Base-by-base conservation (phyloP, 495 filamentous ascomycete genomes). In the Penicillium psychrofluorescens region DNA sequence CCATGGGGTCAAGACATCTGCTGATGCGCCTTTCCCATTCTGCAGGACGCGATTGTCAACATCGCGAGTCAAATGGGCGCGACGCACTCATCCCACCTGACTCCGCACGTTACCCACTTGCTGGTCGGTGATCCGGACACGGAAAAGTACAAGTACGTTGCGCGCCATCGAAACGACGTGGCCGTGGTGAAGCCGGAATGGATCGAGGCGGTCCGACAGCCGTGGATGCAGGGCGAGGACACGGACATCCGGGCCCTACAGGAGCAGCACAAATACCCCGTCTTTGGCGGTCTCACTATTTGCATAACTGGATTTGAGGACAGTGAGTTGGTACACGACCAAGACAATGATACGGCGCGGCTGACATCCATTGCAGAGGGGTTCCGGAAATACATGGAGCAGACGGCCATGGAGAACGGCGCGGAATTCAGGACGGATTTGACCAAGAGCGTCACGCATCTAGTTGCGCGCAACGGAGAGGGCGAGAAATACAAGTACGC, bases 131-230 rank as follows among this genome's bases (percentile, higher is more conserved):
- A 86, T 45, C 83, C 84, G 44, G 76, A 88, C 51, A 96, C 90
- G 0, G 78, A 83, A 11, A 98, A 98, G 62, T 98, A 98, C 70
- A 84, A 82, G 56, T 95, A 92, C 66, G 91, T 96, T 55, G 92
- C 92, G 15, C 88, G 81, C 48, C 86, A 90, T 59, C 77, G 92
- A 28, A 75, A 81, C 30, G 92, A 98, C 59, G 81, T 98, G 51
- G 79, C 77, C 43, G 85, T 88, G 38, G 76, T 98, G 63, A 74
- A 72, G 35, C 78, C 83, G 28, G 77, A 78, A 56, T 98, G 88
- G 88, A 74, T 98, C 40, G 79, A 90, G 38, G 88, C 88, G 22
- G 80, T 96, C 13, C 79, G 89, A 10, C 66, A 80, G 40, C 71
- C 78, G 33, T 98, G 92, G 94, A 81, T 90, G 43, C 64, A 83